Base-by-base conservation (phyloP, 2,329 filamentous ascomycete species). In the Penicillium sp. region DNA sequence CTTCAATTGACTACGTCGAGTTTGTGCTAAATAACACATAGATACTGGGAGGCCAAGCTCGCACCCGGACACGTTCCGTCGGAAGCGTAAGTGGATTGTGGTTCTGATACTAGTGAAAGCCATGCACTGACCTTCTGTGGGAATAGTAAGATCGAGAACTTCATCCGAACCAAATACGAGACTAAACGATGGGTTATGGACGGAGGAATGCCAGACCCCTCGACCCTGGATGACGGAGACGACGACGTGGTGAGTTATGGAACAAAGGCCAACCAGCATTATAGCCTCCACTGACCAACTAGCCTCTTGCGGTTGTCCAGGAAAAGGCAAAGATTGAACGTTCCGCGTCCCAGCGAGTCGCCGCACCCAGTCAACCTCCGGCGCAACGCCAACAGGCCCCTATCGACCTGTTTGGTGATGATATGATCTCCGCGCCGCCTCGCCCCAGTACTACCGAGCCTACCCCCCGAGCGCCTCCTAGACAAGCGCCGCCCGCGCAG, bases 151-250 rank as follows among this genome's bases (percentile, higher is more conserved):
- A 98, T 99, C 69, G 95, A 99, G 84, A 99, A 98, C 82, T 99
- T 99, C 73, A 98, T 99, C 70, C 88, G 95, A 66, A 99, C 96
- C 57, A 99, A 99, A 78, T 99, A 99, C 77, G 95, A 99, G 76
- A 90, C 95, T 55, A 98, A 96, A 85, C 85, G 96, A 79, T 99
- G 95, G 95, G 90, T 92, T n/a, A 98, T 98, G 93, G 95, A 99
- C 61, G 95, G 95, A 1, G 88, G 87, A 5, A 94, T 96, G 73
- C 96, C 96, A 5, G 92, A 98, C 73, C 95, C 96, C n/a, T 84
- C 91, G 3, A 91, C 90, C 1, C 79, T 99, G 53, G 92, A 96
- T 73, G 90, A 92, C 16, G 92, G 87, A 55, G 94, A 97, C 70
- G 92, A 96, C 67, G 92, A 98, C 75, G 80, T 87, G 72, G 83